Conservation (phyloP, 345 rosid genomes). For the Lenwebbia sp. region DNA sequence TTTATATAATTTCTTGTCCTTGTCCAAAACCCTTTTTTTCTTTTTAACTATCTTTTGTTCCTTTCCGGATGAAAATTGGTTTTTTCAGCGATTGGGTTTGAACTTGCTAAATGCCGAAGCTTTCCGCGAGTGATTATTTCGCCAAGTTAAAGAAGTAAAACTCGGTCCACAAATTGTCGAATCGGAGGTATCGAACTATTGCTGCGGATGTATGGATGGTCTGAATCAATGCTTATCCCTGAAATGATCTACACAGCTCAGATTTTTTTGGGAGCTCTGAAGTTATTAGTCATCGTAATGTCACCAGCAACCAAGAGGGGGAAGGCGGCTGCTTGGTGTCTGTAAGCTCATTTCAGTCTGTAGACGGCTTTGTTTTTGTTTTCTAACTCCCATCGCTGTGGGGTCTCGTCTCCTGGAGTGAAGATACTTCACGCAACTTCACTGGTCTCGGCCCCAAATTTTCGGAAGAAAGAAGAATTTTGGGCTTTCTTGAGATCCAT, state of each 20-base stretch:
- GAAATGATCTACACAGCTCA: not conserved
- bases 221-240: not conserved
- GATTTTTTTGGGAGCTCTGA: not conserved
- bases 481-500: not conserved
- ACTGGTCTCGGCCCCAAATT: not conserved
- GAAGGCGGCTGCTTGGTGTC: not conserved
- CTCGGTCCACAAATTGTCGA: not conserved
- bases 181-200: not conserved
- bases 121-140: not conserved
- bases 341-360: not conserved
- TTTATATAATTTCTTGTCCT: not conserved
- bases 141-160: not conserved
- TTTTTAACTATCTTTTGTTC: not conserved
- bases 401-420: not conserved
- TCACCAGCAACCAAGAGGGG: not conserved
- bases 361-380: not conserved
- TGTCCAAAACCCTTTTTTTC: not conserved
- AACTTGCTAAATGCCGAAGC: not conserved
- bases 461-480: not conserved
- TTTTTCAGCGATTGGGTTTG: not conserved
- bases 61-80: not conserved
- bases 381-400: not conserved
- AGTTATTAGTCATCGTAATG: not conserved
- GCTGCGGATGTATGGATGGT: not conserved
- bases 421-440: not conserved